Base-by-base conservation (phyloP, 2,329 filamentous ascomycete species). In the Cytospora leucostoma region DNA sequence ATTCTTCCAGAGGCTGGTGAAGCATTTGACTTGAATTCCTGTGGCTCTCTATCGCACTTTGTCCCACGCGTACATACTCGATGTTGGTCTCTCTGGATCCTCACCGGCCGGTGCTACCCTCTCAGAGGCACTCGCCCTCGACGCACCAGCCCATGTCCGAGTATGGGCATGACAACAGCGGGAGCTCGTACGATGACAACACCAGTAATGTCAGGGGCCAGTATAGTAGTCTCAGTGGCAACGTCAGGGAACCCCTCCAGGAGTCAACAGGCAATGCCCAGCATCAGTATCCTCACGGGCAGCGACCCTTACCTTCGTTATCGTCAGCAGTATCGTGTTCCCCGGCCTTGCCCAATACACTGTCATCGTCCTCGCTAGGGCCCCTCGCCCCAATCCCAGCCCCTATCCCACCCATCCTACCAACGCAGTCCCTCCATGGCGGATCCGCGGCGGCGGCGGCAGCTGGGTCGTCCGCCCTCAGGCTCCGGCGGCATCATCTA, bases 251-350 rank as follows among this genome's bases (percentile, higher is more conserved):
- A 65, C 82, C 83, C 35, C 77, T 86, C 44, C 76, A 80, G 63
- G 83, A 86, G 69, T 78, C 81, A 21, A 81, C 78, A 13, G 79
- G 80, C 69, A 86, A 85, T 72, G 75, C 78, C 54, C 83, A 85
- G 70, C 70, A 74, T 60, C 71, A 66, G 19, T 65, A 64, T n/a
- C 64, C 61, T 1, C 55, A 55, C 8, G 64, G 64, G 21, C 64
- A 65, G 33, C 58, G 58, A n/a, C 44, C 65, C 34, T 27, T 65
- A 8, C 56, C 69, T 7, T 51, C 63, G 35, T 47, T 58, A 54
- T 38, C 57, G 49, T 50, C 62, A 37, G 38, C 62, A 47, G 17
- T 59, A 65, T 59, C 59, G 62, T 60, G 62, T 53, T 51, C 64
- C 64, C 50, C 67, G 57, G 63, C 50, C 63, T 61, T 61, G 51